phyloP scores from a whole-genome alignment of 345 rosid genomes.

The Noccaea caerulescens region DNA sequence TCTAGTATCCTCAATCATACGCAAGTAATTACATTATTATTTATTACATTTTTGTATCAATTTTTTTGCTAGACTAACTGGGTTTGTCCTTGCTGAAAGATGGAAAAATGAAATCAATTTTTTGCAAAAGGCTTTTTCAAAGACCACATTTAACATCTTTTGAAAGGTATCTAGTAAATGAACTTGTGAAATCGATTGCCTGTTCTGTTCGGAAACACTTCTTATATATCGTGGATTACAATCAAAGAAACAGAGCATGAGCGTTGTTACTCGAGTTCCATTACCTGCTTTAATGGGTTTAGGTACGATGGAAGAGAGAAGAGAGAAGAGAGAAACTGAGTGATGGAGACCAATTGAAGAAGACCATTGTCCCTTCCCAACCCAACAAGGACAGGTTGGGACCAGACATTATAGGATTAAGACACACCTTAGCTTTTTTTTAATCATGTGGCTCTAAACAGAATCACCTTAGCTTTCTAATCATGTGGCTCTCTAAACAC shows the following conservation, averaged over 20 bases:
- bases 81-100: slow-evolving; percentile 26
- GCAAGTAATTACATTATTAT: slow-evolving; percentile 21
- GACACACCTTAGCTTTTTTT: not conserved
- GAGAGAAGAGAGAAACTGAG: slow-evolving; percentile 14
- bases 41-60: slow-evolving; percentile 10
- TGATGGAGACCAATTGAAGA: slow-evolving; percentile 42
- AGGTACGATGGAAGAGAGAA: not conserved
- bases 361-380: slow-evolving; percentile 36
- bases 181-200: not conserved
- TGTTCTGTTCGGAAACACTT: slow-evolving; percentile 2
- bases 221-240: slow-evolving; percentile 33
- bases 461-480: not conserved
- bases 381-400: slow-evolving; percentile 19
- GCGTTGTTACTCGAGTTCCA: slow-evolving; percentile 17
- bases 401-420: slow-evolving; percentile 17
- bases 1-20: not conserved
- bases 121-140: slow-evolving; percentile 11
- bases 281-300: not conserved
- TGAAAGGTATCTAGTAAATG: too few species aligned
- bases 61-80: slow-evolving; percentile 2
- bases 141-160: not conserved
- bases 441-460: too few species aligned
- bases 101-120: slow-evolving; percentile 11
- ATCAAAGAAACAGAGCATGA: slow-evolving; percentile 17
- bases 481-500: slow-evolving; percentile 22